Percentiles rank a stretch among this genome's conserved stretches.
Conservation (phyloP, 345 rosid species). For the Kernera saxatilis region DNA sequence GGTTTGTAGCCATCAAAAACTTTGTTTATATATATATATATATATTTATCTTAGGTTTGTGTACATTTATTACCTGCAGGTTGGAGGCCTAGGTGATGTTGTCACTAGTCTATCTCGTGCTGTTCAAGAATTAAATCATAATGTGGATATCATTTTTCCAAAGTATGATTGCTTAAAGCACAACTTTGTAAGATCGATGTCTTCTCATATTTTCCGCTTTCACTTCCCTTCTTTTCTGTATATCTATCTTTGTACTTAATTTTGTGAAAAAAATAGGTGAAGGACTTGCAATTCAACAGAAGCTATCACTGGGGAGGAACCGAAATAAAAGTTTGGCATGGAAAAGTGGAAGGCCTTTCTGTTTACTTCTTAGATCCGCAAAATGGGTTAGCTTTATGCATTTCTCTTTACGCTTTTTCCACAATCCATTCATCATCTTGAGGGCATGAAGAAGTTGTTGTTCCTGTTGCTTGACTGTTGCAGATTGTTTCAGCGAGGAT, state of each 20-base stretch:
- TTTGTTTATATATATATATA: background rate
- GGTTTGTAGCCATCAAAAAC: background rate
- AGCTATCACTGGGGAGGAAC: constrained; percentile 80
- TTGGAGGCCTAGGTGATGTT: constrained; percentile 96
- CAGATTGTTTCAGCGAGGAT: constrained; percentile 66
- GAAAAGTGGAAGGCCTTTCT: constrained; percentile 86
- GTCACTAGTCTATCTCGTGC: constrained; percentile 98
- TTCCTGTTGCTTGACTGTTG: constrained; percentile 12
- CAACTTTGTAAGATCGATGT: constrained; percentile 58
- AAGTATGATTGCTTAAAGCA: constrained; percentile 82
- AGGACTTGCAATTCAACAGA: constrained; percentile 55
- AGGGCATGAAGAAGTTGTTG: constrained; percentile 14
- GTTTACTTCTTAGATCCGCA: constrained; percentile 91
- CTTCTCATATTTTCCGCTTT: background rate
- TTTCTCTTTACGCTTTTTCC: background rate
- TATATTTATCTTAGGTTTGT: background rate
- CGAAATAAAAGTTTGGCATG: constrained; percentile 87
- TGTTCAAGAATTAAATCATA: constrained; percentile 89
- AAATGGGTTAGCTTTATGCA: constrained; percentile 54
- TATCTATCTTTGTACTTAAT: background rate
- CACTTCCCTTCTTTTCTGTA: background rate
- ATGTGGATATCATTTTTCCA: constrained; percentile 76
- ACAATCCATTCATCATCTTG: background rate
- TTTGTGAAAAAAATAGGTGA: constrained; percentile 45
- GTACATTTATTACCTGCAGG: constrained; percentile 43